These are phyloP conservation scores for Apium graveolens DNA, from an alignment of 129 eudicot genomes.

Conservation along the genomic window DNA sequence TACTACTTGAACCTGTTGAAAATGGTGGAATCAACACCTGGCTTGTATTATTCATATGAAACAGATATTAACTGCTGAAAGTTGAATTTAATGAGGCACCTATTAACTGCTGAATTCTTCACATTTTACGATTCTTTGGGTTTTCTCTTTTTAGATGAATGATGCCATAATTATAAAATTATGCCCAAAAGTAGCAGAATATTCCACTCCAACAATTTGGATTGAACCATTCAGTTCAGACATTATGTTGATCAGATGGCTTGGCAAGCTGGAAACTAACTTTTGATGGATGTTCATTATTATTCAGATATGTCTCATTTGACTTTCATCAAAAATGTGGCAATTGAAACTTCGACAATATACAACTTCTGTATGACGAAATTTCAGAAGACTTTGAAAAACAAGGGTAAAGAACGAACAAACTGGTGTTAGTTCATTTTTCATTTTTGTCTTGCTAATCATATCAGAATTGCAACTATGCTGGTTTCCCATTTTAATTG, in stretches of 20 bases:
- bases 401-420: slow-evolving; percentile 57
- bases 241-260: too few species aligned
- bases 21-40: slow-evolving; percentile 89
- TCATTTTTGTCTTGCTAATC: neutral
- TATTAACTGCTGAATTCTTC: neutral
- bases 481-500: slow-evolving; percentile 45
- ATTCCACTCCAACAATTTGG: neutral
- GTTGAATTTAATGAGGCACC: too few species aligned
- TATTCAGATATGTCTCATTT: slow-evolving; percentile 70
- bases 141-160: neutral
- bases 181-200: neutral
- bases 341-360: slow-evolving; percentile 55
- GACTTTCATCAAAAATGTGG: slow-evolving; percentile 89
- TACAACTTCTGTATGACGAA: slow-evolving; percentile 63
- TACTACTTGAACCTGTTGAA: slow-evolving; percentile 80
- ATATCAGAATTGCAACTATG: slow-evolving; percentile 17
- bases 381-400: slow-evolving; percentile 73
- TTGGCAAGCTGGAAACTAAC: too few species aligned
- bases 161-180: neutral
- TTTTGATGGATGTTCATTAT: slow-evolving; percentile 7
- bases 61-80: too few species aligned
- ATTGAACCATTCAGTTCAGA: neutral
- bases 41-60: slow-evolving; percentile 92
- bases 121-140: neutral
- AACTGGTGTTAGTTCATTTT: slow-evolving; percentile 10